Evolutionary conservation across 2,329 filamentous ascomycete genomes (phyloP), one percentile per base, ranked within the genome.

Genomic region (Xylariaceae sp.): DNA sequence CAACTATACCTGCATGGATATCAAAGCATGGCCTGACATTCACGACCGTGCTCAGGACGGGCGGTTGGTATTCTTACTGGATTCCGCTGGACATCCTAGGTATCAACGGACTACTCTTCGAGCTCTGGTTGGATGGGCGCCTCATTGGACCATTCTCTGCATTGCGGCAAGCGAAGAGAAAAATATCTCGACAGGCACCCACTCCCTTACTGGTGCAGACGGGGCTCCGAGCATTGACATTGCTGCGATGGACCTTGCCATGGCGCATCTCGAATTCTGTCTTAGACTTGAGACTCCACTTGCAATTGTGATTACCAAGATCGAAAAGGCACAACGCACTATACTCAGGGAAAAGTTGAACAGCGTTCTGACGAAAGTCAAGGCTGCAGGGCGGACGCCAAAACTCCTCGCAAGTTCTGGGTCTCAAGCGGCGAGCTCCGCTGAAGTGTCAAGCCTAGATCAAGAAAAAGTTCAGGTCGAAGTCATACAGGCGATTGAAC

Each of bases 21-120:
- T 97, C 51, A 89, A 91, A 60, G 92, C 92, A 0, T 99, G 94
- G 94, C 87, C 90, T 56, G 93, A 97, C 71, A 94, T 97, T 55
- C 94, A 99, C 72, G 87, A 89, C 44, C 83, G 86, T 53, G 85
- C 90, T 0, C 84, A 87, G 61, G 76, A 81, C 60, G 90, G 88
- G 2, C 86, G 92, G 17, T 76, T 99, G 2, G 90, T 94, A 4
- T 92, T 97, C 66, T 79, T 97, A 5, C 90, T 92, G 0, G 94
- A 99, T 73, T 95, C 93, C 51, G 93, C 93, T 13, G 94, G 94
- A 0, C 90, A 96, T 64, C 88, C 92, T 44, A 86, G 92, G 50
- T 99, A 94, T 73, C 84, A 92, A 52, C 87, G 94, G 58, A 97
- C 93, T 4, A 93, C 91, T 2, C 79, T 97, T 56, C 85, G 93